phyloP scores from a whole-genome alignment of 1,284 basidiomycete species.

The Ceratobasidium sp. region DNA sequence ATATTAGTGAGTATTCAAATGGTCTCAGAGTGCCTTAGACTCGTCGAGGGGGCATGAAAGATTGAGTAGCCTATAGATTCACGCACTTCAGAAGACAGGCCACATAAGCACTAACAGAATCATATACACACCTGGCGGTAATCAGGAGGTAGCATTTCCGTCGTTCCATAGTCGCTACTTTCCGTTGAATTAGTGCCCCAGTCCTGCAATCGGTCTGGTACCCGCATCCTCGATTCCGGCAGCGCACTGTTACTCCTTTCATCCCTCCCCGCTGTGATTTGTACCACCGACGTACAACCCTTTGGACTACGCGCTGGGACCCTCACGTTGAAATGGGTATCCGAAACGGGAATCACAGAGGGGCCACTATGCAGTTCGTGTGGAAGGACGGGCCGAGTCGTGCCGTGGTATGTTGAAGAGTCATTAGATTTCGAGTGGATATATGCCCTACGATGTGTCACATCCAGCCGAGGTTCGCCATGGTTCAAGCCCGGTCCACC shows the following conservation, averaged over 20 bases:
- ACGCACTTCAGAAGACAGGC: too few species aligned
- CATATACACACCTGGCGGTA: conserved; percentile 17
- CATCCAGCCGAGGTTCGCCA: neutral
- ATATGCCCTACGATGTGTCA: neutral
- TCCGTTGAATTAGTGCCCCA: neutral
- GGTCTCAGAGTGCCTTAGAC: too few species aligned
- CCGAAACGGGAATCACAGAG: neutral
- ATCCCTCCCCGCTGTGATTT: neutral
- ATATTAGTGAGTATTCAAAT: too few species aligned
- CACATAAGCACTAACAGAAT: too few species aligned
- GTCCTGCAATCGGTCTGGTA: neutral
- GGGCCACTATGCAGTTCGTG: neutral
- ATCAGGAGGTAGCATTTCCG: conserved; percentile 10
- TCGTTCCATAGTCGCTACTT: neutral
- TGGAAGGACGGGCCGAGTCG: neutral
- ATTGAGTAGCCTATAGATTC: too few species aligned
- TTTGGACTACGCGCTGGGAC: neutral
- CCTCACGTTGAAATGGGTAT: neutral
- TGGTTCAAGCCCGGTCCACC: conserved; percentile 14
- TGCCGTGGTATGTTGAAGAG: neutral
- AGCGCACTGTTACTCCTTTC: neutral
- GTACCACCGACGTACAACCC: neutral
- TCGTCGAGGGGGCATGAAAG: too few species aligned
- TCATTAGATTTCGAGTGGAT: neutral
- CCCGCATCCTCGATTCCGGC: neutral